phyloP scores from a whole-genome alignment of 805 yeast genomes.

The Tetrapisispora phaffii region DNA sequence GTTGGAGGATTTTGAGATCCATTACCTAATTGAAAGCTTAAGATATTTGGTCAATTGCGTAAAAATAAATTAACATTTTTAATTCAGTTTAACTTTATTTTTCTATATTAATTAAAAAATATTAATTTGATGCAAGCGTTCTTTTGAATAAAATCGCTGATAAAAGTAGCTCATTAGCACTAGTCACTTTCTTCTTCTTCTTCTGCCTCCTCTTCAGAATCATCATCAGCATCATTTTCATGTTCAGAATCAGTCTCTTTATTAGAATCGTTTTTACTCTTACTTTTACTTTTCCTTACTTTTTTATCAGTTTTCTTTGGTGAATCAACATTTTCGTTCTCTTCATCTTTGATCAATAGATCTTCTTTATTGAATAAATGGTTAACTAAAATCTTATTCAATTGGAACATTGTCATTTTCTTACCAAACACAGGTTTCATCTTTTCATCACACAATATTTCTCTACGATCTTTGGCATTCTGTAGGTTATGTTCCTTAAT shows the following conservation, averaged over 20 bases:
- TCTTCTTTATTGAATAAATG: constrained; percentile 32
- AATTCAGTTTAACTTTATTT: too few relatives aligned
- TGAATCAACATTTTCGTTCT: neutral
- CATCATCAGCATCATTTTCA: neutral
- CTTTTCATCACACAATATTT: constrained; percentile 52
- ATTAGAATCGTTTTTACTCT: neutral
- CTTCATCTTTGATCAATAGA: constrained; percentile 1
- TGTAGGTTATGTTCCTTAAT: constrained; percentile 55
- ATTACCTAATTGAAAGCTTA: too few relatives aligned
- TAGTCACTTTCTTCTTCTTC: neutral
- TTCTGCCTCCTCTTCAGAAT: neutral
- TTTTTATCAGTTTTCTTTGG: neutral
- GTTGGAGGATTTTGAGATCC: too few relatives aligned
- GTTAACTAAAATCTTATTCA: constrained; percentile 44
- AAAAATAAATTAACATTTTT: too few relatives aligned
- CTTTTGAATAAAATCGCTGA: too few relatives aligned
- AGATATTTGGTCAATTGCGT: too few relatives aligned
- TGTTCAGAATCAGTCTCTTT: neutral
- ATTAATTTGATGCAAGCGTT: neutral
- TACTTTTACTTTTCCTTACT: neutral
- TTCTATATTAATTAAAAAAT: too few relatives aligned
- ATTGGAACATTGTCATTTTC: constrained; percentile 45
- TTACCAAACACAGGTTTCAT: constrained; percentile 52
- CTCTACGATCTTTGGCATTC: constrained; percentile 55
- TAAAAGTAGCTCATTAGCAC: too few relatives aligned